Conservation (phyloP, 2,329 filamentous ascomycete genomes). For the Aurifilum marmelostoma region DNA sequence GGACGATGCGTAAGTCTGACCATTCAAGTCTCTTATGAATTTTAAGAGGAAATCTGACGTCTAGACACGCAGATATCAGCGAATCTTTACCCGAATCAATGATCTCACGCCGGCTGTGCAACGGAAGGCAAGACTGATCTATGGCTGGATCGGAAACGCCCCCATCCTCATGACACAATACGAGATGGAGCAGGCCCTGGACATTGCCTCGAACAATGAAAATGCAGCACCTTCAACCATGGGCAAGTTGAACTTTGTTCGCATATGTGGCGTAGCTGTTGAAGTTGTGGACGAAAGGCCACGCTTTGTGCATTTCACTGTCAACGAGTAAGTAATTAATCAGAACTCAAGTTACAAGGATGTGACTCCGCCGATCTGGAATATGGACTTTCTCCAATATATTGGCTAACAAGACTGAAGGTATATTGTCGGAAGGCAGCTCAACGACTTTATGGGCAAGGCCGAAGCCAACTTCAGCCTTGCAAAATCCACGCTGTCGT, state of each 20-base stretch:
- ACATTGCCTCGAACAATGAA: no score
- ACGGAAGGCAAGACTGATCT: no score
- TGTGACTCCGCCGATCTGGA: neutral
- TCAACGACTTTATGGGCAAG: conserved; percentile 23
- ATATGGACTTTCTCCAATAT: no score
- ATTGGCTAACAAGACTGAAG: conserved; percentile 13
- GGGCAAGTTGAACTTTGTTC: conserved; percentile 29
- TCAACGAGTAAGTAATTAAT: conserved; percentile 33
- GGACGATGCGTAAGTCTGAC: conserved; percentile 35
- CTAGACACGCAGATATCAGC: no score
- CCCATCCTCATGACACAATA: no score
- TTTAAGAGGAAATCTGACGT: no score
- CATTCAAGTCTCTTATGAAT: no score
- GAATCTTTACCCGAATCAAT: no score
- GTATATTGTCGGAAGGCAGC: conserved; percentile 19
- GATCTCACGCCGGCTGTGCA: no score
- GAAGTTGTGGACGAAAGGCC: conserved; percentile 36
- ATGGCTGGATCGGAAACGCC: no score
- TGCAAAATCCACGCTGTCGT: conserved; percentile 20
- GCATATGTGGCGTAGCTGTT: conserved; percentile 37
- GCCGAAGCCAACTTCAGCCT: conserved; percentile 26
- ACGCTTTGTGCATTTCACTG: conserved; percentile 41
- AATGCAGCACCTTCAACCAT: conserved; percentile 10
- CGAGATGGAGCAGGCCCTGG: no score
- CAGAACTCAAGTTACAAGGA: neutral